These are phyloP conservation scores for Boletus reticulatus DNA, from an alignment of 768 basidiomycete species.

Conservation along the genomic window DNA sequence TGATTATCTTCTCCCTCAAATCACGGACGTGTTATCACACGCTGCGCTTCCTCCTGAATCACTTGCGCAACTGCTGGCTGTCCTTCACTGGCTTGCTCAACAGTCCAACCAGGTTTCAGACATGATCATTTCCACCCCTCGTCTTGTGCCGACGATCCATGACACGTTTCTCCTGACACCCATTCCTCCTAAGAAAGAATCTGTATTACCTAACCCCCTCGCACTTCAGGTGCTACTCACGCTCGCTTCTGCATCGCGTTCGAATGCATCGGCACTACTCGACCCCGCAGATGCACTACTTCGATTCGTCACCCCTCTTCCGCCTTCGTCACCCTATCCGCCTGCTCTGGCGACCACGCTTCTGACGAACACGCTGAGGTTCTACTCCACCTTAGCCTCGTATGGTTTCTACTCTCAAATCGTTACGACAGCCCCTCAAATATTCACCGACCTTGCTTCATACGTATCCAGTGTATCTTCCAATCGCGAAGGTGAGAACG, in stretches of 20 bases:
- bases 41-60: constrained; percentile 48
- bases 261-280: constrained; percentile 56
- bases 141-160: constrained; percentile 51
- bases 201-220: constrained; percentile 37
- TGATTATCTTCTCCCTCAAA: constrained; percentile 50
- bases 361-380: constrained; percentile 52
- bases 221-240: constrained; percentile 58
- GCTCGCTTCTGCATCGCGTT: constrained; percentile 65
- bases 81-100: constrained; percentile 60
- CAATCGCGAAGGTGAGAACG: constrained; percentile 15
- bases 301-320: constrained; percentile 65
- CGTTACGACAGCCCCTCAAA: constrained; percentile 56
- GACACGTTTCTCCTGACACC: constrained; percentile 57
- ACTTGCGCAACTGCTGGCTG: constrained; percentile 51
- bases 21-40: constrained; percentile 38
- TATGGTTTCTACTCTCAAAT: constrained; percentile 80
- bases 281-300: constrained; percentile 64
- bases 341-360: constrained; percentile 41
- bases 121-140: constrained; percentile 48
- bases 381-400: constrained; percentile 64
- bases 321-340: constrained; percentile 41
- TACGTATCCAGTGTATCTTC: constrained; percentile 38
- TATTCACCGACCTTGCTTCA: constrained; percentile 50
- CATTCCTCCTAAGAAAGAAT: constrained; percentile 38
- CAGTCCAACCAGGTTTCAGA: constrained; percentile 54